A percentile compares a stretch with the other conserved stretches of the same genome.
Evolutionary conservation across 441 rosid genomes (phyloP).

Genomic region (Theobroma grandiflorum): DNA sequence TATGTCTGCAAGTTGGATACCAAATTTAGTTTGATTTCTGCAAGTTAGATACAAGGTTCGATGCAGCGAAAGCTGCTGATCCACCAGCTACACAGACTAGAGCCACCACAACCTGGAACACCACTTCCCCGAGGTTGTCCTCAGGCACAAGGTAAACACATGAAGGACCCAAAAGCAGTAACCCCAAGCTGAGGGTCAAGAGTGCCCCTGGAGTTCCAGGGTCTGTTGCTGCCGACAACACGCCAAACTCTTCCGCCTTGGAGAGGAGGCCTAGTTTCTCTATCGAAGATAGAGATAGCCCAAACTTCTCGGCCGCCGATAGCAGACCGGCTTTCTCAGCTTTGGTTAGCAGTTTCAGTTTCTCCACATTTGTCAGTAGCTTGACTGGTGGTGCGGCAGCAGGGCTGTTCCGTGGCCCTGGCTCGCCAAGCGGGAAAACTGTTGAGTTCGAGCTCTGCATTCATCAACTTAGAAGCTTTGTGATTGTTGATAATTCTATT

Average conservation of each 20-base stretch:
- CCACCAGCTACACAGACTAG: conserved; percentile 68
- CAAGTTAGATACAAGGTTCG: conserved; percentile 79
- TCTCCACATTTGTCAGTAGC: conserved; percentile 88
- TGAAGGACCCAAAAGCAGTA: conserved; percentile 78
- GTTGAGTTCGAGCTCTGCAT: conserved; percentile 53
- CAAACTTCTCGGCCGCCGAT: conserved; percentile 85
- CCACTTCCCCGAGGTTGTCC: conserved; percentile 71
- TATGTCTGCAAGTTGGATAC: conserved; percentile 64
- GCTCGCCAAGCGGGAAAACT: conserved; percentile 55
- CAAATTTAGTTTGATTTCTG: conserved; percentile 64
- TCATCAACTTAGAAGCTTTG: neutral
- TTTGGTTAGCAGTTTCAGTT: conserved; percentile 80
- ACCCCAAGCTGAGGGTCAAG: conserved; percentile 64
- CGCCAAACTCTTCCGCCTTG: conserved; percentile 86
- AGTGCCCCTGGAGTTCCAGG: conserved; percentile 74
- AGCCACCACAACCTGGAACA: conserved; percentile 63
- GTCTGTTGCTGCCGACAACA: conserved; percentile 86
- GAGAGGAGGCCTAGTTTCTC: conserved; percentile 93
- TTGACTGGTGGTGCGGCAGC: conserved; percentile 53
- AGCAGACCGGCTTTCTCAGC: conserved; percentile 91
- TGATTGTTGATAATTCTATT: neutral
- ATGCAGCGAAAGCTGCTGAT: conserved; percentile 90
- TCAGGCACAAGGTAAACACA: conserved; percentile 82
- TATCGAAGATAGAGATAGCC: conserved; percentile 78
- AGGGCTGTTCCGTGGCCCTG: conserved; percentile 49